These are phyloP conservation scores for Trichoderma koningii DNA, from an alignment of 2,329 filamentous ascomycete species.

Conservation along the genomic window DNA sequence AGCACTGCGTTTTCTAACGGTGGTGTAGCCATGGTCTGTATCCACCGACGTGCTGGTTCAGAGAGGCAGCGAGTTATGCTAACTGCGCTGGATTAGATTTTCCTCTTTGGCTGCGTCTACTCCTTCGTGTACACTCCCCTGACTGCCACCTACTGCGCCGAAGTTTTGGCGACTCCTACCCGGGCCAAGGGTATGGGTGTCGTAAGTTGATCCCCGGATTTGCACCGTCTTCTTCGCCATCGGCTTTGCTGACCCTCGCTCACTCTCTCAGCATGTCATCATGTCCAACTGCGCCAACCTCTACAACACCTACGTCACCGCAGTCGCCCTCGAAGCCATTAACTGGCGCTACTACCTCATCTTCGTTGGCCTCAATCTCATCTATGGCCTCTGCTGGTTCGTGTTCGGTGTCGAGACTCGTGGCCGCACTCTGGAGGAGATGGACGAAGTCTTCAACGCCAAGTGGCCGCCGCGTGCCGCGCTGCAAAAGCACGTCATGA, in stretches of 20 bases:
- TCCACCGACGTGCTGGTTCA: too few relatives aligned
- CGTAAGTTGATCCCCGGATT: constrained; percentile 29
- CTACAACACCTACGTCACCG: constrained; percentile 40
- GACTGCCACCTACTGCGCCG: constrained; percentile 42
- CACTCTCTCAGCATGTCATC: constrained; percentile 32
- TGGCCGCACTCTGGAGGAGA: constrained; percentile 46
- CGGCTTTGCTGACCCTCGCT: neutral
- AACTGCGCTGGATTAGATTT: constrained; percentile 43
- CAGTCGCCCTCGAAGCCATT: constrained; percentile 38
- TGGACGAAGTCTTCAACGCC: constrained; percentile 46
- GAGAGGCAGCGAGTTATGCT: neutral
- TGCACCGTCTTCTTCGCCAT: too few relatives aligned
- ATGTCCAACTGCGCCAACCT: constrained; percentile 38
- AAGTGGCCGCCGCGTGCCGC: constrained; percentile 44
- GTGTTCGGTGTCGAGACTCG: constrained; percentile 38
- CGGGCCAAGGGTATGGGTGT: constrained; percentile 43
- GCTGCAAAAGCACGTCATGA: constrained; percentile 38
- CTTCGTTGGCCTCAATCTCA: constrained; percentile 38
- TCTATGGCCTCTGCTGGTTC: constrained; percentile 37
- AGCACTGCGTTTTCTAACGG: constrained; percentile 44
- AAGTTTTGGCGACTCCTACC: constrained; percentile 39
- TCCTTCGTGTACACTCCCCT: constrained; percentile 55
- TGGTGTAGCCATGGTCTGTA: constrained; percentile 49
- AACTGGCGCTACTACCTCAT: constrained; percentile 40
- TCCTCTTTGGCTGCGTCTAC: constrained; percentile 55